Evolutionary conservation across 225 moss, liverwort and hornwort genomes (phyloP), one percentile per base, ranked within the genome.

Genomic region (Takakia lepidozioides): DNA sequence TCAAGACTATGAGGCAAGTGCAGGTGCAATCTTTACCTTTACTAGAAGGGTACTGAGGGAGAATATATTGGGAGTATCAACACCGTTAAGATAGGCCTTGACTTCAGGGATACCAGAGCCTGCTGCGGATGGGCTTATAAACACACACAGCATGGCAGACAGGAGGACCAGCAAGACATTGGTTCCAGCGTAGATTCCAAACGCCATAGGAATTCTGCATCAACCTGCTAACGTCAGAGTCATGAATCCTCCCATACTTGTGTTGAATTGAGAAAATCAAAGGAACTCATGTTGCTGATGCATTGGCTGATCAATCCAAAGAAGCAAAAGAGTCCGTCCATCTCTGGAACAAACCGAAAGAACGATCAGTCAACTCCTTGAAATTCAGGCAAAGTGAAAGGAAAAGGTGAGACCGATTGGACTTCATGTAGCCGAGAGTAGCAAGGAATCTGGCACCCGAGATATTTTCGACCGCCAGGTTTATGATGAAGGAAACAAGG

Each of bases 51-150:
- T 78, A 19, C 62, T 60, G 25, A 58, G 26, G 7, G 78, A 57
- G 50, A 78, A 78, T 19, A 78, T 68, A 29, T 69, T 28, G 0
- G 78, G 73, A n/a, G 78, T 46, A 45, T 78, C 78, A n/a, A 78
- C 52, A 16, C 78, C 78, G 22, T 78, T 78, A 3, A 78, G 65
- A 46, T 73, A 78, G 2, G 72, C 68, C 45, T 78, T 78, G 5
- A 78, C 78, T 64, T 78, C 78, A 4, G 78, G 72, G 29, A 78
- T 72, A 34, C 78, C 78, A 25, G 78, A 78, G 34, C 78, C 78
- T 10, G 72, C 73, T 2, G 78, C 78, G 1, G 78, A 49, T 3
- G 78, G 78, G 13, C 72, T 20, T 9, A 78, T 21, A 54, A 72
- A 78, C 19, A 78, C 78, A 29, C 64, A 64, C 30, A 78, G 64